Conservation (phyloP, 2,329 filamentous ascomycete genomes). For the Beauveria sp. region DNA sequence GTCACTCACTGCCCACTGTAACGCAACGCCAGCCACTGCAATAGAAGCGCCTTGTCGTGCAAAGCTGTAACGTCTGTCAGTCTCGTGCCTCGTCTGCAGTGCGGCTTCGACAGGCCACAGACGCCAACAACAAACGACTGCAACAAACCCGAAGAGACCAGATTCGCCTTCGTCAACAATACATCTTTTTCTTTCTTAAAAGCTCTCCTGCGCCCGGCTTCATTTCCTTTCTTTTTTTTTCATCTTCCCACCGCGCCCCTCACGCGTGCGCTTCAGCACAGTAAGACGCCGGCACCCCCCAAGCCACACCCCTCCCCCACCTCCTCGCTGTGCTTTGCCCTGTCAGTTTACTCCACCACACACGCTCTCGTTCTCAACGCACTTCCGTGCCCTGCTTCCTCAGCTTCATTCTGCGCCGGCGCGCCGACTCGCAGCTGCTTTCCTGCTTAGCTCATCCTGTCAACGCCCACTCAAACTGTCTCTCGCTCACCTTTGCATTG, state of each 20-base stretch:
- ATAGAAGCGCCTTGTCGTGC: too few relatives aligned
- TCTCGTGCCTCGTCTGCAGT: too few relatives aligned
- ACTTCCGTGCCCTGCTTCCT: constrained; percentile 12
- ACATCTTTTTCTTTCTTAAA: not conserved
- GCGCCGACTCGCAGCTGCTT: not conserved
- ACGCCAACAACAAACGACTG: not conserved
- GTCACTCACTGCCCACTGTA: not conserved
- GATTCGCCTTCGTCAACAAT: not conserved
- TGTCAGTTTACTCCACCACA: not conserved
- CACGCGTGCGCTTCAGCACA: constrained; percentile 1
- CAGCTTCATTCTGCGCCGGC: constrained; percentile 13
- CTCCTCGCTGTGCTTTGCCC: not conserved
- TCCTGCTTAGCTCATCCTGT: not conserved
- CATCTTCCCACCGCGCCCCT: not conserved
- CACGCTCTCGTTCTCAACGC: constrained; percentile 8
- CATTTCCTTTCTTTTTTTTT: not conserved
- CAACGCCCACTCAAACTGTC: not conserved
- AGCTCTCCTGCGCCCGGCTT: not conserved
- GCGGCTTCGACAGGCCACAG: not conserved
- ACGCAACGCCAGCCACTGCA: too few relatives aligned
- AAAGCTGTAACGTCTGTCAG: too few relatives aligned
- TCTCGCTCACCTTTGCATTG: not conserved
- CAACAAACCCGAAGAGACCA: not conserved
- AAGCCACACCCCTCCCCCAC: not conserved
- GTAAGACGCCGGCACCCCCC: not conserved